Base-by-base conservation (phyloP, 176 grass and related monocot genomes). In the Lolium rigidum region DNA sequence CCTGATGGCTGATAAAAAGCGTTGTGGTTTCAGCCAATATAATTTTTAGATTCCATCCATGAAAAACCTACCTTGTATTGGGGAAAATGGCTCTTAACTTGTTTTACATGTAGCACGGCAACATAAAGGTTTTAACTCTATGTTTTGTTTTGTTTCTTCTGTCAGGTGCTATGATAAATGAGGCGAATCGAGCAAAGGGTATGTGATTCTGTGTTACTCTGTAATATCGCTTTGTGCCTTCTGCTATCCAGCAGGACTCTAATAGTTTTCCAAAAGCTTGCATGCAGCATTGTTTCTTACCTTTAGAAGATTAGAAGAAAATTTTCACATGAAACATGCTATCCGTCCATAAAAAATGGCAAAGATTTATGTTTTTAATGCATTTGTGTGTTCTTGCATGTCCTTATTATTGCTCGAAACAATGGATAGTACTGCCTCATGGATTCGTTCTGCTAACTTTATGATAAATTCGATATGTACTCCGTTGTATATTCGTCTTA, bases 101-200 rank as follows among this genome's bases (percentile, higher is more conserved):
- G 2, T 31, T 5, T 65, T 35, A 15, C 28, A 38, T 43, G 41
- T 67, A 13, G 28, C 13, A 67, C 28, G 26, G 28, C 2, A 67
- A 31, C 24, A 4, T 28, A 65, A 25, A 65, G 41, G 41, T 43
- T 43, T 43, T 43, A 43, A 43, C 41, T 43, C 41, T 12, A 65
- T 65, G 24, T 51, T 38, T 83, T 54, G 37, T 54, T 63, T 55
- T 51, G 35, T 72, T 87, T n/a, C 14, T 87, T 15, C n/a, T 86
- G 60, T 4, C 84, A 90, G 88, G 79, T 62, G 93, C 91, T 80
- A 98, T 95, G 95, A 83, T 92, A 86, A 93, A 98, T 59, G 86
- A 93, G 35, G 83, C 92, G 44, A 98, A 98, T 72, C 92, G 89
- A 28, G 95, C 95, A 38, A 98, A 98, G 94, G 95, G 95, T 98